Evolutionary conservation across 140 eudicot genomes (phyloP).

Genomic region (Senecio squalidus): DNA sequence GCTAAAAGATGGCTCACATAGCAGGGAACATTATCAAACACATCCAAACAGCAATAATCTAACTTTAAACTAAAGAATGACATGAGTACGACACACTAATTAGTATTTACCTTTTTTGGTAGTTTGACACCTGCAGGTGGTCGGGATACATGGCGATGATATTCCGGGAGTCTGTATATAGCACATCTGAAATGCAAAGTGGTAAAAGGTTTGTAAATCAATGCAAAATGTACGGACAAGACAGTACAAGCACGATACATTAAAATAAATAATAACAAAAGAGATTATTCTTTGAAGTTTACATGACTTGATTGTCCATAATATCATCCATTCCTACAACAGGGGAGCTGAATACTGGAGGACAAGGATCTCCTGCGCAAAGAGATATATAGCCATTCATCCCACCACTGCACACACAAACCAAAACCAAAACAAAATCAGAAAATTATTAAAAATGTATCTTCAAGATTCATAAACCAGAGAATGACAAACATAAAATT

Average conservation of each 20-base stretch:
- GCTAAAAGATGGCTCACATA: conserved; percentile 34
- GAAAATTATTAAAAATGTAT: not conserved
- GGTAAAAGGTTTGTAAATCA: not conserved
- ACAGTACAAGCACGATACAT: too few species aligned
- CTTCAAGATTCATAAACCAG: too few species aligned
- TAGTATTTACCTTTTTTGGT: conserved; percentile 76
- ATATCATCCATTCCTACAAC: conserved; percentile 72
- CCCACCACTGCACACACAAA: conserved; percentile 62
- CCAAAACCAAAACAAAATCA: conserved; percentile 5
- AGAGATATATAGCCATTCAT: conserved; percentile 86
- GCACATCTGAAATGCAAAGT: conserved; percentile 56
- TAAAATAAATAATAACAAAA: not conserved
- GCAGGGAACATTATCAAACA: not conserved
- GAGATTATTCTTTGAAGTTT: conserved; percentile 21
- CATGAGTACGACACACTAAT: conserved; percentile 24
- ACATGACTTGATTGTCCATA: conserved; percentile 89
- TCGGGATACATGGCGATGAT: conserved; percentile 64
- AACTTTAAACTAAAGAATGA: not conserved
- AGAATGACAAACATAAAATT: too few species aligned
- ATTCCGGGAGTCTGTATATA: conserved; percentile 69
- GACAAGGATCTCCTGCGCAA: conserved; percentile 81
- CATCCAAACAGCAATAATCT: not conserved
- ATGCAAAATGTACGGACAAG: not conserved
- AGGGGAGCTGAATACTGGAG: conserved; percentile 79
- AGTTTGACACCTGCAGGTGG: conserved; percentile 65